phyloP scores from a whole-genome alignment of 2,329 filamentous ascomycete genomes.

The Aspergillus quadrilineatus region DNA sequence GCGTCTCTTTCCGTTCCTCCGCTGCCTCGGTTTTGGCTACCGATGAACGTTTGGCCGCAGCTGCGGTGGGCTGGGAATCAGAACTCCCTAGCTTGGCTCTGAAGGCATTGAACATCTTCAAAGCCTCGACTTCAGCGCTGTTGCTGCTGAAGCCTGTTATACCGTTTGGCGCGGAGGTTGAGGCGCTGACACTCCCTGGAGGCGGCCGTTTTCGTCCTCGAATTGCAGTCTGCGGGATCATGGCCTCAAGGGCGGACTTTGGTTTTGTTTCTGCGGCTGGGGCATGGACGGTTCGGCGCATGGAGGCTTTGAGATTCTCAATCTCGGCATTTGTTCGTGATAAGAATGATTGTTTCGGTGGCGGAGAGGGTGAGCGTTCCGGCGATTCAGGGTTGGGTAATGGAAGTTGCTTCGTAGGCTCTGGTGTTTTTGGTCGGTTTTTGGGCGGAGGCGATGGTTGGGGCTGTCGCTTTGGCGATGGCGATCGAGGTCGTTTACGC shows the following conservation, averaged over 20 bases:
- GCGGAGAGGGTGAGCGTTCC: slow-evolving; percentile 30
- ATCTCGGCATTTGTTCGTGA: slow-evolving; percentile 48
- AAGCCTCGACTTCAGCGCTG: slow-evolving; percentile 59
- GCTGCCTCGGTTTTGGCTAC: slow-evolving; percentile 12
- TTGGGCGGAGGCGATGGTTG: slow-evolving; percentile 17
- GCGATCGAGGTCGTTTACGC: slow-evolving; percentile 36
- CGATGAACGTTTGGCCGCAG: slow-evolving; percentile 2
- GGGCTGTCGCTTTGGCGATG: slow-evolving; percentile 31
- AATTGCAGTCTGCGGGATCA: slow-evolving; percentile 50
- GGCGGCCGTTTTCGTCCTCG: slow-evolving; percentile 47
- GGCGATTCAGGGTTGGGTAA: slow-evolving; percentile 46
- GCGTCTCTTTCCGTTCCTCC: slow-evolving; percentile 17
- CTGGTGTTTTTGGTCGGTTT: slow-evolving; percentile 39
- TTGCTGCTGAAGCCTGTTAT: slow-evolving; percentile 52
- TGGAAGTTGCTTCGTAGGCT: slow-evolving; percentile 46
- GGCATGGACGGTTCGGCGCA: slow-evolving; percentile 44
- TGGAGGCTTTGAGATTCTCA: slow-evolving; percentile 47
- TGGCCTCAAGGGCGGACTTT: slow-evolving; percentile 48
- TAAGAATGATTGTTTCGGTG: slow-evolving; percentile 36
- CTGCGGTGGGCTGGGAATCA: slow-evolving; percentile 24
- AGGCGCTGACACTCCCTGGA: slow-evolving; percentile 31
- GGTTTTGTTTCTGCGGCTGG: slow-evolving; percentile 37
- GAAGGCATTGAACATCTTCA: slow-evolving; percentile 76
- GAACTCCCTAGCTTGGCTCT: slow-evolving; percentile 67
- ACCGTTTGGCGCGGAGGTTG: slow-evolving; percentile 50